Evolutionary conservation across 805 yeast genomes (phyloP), one percentile per base, ranked within the genome.

Genomic region (Myxozyma neglecta): DNA sequence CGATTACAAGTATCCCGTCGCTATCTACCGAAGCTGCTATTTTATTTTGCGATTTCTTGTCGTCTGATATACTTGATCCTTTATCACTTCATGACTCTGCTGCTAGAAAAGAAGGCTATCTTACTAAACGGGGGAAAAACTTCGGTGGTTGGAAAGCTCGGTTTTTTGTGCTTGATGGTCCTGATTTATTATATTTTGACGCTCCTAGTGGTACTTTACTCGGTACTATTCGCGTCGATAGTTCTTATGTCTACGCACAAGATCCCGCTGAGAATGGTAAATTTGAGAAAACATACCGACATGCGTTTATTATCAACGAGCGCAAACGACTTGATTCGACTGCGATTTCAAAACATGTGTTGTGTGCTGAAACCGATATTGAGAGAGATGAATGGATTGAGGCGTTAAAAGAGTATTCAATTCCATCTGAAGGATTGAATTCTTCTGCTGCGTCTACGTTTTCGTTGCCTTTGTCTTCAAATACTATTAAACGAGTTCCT

Each of bases 361-460:
- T 90, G 56, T 89, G 96, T 73, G 87, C 94, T 1, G 96, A 91
- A 71, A 84, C 87, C 8, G 87, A 87, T 49, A 81, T 79, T 34
- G 96, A 90, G 70, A 80, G 93, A 59, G 92, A 87, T 69, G 76
- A 76, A 9, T 89, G 96, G 94, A 82, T 88, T 8, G 79, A 81
- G 16, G 77, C 77, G 14, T 72, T 79, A 37, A 53, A 54, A 20
- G 70, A 68, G 32, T 50, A 35, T 32, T 32, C 55, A 7, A 34
- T 37, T 13, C 53, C 56, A 8, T 52, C 54, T 5, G 61, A 35
- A 6, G 42, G 59, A 24, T 24, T 24, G 29, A 24, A 24, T 5
- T 16, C 53, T n/a, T 40, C 51, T 3, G 18, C 39, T 2, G 20
- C 59, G 29, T 32, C 48, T 10, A 44, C 58, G 45, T 34, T 54